Evolutionary conservation across 2,329 filamentous ascomycete genomes (phyloP), one percentile per base, ranked within the genome.

Genomic region (Xylaria hypoxylon): DNA sequence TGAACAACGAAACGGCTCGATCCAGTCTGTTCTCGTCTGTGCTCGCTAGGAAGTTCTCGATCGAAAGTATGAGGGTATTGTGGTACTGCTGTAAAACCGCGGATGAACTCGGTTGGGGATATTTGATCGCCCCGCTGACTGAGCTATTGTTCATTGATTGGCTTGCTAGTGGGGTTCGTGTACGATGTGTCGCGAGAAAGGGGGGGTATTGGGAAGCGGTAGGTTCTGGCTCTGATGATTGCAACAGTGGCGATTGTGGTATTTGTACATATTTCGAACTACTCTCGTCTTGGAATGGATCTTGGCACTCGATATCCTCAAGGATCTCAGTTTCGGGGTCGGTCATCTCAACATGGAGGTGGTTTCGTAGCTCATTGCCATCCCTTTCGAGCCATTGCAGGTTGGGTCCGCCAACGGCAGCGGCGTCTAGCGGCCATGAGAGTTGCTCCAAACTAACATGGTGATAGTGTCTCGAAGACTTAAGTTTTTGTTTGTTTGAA

Each of bases 401-500:
- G 26, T 65, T 69, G 13, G 66, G 58, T 3, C 51, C 65, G 2
- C 40, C 58, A 33, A 58, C 28, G 40, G 61, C 31, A 10, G 64
- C 60, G 19, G 72, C 73, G 40, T 75, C 74, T 17, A 67, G 38
- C 22, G 59, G 67, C 42, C 17, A 57, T 51, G 22, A 22, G 19
- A 48, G 47, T 50, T 35, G 68, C n/a, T 72, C 73, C 31, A 67
- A 26, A 19, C 66, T 42, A 17, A 68, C 58, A 44, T 75, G 55
- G 11, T 52, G 50, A 73, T 79, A 80, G 11, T 72, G 70, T 26
- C 71, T 73, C 35, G 80, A 77, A 4, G 79, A 80, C 63, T 82
- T 85, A 10, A 87, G 73, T 63, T 82, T 86, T 61, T 83, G 79
- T 24, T 83, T 84, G 79, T 88, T 88, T 3, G 84, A 80, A 40